phyloP scores from a whole-genome alignment of 2,329 filamentous ascomycete genomes.

The Coleophoma cylindrospora region DNA sequence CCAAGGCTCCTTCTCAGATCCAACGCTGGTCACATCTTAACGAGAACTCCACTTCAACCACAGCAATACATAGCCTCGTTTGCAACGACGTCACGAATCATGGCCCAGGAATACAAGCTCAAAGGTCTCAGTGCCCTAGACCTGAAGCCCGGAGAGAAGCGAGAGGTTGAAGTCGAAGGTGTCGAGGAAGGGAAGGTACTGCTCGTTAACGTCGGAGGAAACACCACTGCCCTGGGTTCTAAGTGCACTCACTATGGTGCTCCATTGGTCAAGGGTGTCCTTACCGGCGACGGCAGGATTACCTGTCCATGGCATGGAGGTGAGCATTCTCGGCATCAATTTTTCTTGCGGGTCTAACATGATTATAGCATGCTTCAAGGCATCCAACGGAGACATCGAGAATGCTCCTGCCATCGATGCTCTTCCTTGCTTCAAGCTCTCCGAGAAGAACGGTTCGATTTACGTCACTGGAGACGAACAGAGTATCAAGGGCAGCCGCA shows the following conservation, averaged over 20 bases:
- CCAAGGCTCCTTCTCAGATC: no score
- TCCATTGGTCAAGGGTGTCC: constrained; percentile 78
- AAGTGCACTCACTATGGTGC: constrained; percentile 93
- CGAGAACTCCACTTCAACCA: no score
- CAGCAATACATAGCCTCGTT: constrained; percentile 4
- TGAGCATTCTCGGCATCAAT: constrained; percentile 31
- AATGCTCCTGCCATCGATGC: constrained; percentile 87
- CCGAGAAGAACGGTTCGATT: constrained; percentile 75
- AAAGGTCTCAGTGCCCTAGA: constrained; percentile 72
- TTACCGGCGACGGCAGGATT: constrained; percentile 75
- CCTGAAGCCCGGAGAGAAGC: constrained; percentile 75
- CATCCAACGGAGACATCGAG: constrained; percentile 86
- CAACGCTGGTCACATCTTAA: no score
- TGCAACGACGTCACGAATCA: constrained; percentile 16
- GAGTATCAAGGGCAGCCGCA: constrained; percentile 69
- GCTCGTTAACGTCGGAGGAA: constrained; percentile 71
- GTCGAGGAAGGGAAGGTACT: constrained; percentile 82
- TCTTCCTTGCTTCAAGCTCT: constrained; percentile 76
- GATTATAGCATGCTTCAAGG: constrained; percentile 79
- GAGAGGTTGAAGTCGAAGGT: constrained; percentile 86
- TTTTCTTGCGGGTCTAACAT: constrained; percentile 1
- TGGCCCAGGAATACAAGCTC: constrained; percentile 59
- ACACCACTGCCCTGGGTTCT: constrained; percentile 73
- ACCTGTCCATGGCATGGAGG: constrained; percentile 97
- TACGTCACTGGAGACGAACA: constrained; percentile 80